A percentile compares a stretch with the other conserved stretches of the same genome.
Conservation (phyloP, 495 filamentous ascomycete genomes). For the Viridothelium virens region DNA sequence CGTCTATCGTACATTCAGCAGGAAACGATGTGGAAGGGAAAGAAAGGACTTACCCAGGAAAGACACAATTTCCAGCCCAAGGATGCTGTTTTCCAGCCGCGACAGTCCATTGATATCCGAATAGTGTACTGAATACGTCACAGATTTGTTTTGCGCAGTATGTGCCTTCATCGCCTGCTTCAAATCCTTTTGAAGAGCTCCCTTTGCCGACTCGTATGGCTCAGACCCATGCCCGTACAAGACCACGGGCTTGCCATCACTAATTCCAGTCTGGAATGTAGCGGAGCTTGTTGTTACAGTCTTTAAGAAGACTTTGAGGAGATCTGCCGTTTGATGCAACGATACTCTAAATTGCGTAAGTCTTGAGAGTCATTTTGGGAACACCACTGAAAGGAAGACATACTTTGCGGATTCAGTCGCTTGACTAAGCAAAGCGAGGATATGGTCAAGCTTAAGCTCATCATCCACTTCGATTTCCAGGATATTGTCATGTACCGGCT, state of each 20-base stretch:
- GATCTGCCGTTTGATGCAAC: slow-evolving; percentile 17
- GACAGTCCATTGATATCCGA: slow-evolving; percentile 26
- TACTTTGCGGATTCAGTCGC: slow-evolving; percentile 17
- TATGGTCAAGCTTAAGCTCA: slow-evolving; percentile 21
- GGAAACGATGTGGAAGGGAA: neutral
- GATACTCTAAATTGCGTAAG: slow-evolving; percentile 11
- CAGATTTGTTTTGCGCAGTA: slow-evolving; percentile 16
- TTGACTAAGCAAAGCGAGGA: slow-evolving; percentile 19
- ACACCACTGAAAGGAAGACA: slow-evolving; percentile 4
- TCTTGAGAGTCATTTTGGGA: neutral
- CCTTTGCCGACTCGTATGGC: slow-evolving; percentile 21
- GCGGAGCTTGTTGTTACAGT: slow-evolving; percentile 17
- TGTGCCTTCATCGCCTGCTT: slow-evolving; percentile 23
- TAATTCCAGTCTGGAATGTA: slow-evolving; percentile 21
- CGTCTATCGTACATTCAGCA: slow-evolving; percentile 10
- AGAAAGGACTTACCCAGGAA: slow-evolving; percentile 18
- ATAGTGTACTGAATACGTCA: slow-evolving; percentile 25
- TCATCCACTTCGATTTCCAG: slow-evolving; percentile 18
- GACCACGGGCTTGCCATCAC: slow-evolving; percentile 22
- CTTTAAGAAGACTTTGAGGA: slow-evolving; percentile 20
- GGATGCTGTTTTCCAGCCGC: slow-evolving; percentile 24
- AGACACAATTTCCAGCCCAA: slow-evolving; percentile 20
- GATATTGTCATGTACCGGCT: slow-evolving; percentile 13
- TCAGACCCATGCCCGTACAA: slow-evolving; percentile 16
- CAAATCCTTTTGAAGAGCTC: slow-evolving; percentile 20